Base-by-base conservation (phyloP, 371 early-diverging fungal genomes). In the Catenaria anguillulae region DNA sequence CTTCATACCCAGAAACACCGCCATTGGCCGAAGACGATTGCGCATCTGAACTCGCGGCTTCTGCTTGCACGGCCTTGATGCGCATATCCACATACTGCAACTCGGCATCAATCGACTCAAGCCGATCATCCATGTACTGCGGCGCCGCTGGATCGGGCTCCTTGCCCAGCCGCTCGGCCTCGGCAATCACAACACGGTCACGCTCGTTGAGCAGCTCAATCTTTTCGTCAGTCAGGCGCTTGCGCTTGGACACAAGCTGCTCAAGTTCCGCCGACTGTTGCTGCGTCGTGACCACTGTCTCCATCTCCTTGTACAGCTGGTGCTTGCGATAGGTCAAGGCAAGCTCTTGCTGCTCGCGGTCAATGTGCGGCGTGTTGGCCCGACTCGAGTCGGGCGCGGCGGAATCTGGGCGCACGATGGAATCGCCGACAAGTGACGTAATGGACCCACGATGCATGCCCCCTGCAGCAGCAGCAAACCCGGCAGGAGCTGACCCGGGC, bases 101-200 rank as follows among this genome's bases (percentile, higher is more conserved):
- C 66, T 91, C 92, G 10, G 89, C 83, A 56, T 88, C 89, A 45
- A 92, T 83, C 59, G 86, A 77, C 36, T 84, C 84, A 45, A 93
- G 77, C 13, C 89, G 84, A 52, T 89, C 90, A 63, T 89, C 87
- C 75, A 86, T 84, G 61, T 86, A 79, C 70, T 81, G 81, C 12
- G 79, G 77, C 33, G 78, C 75, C 33, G 79, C 71, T 0, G 82
- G 75, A 63, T 80, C 77, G 61, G 76, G 75, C 33, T 75, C 75
- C 60, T 62, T 61, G 21, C 79, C 78, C 2, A 78, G 78, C 10
- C 69, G 68, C 60, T 79, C 82, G 45, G 77, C 77, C 60, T 84
- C 80, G 4, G 80, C 80, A 50, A 73, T 67, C n/a, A 82, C 81
- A 8, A 85, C 79, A 15, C 77, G 74, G 63, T 82, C 79, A 21